Conservation (phyloP, 768 basidiomycete species). For the Boletus huronensis region DNA sequence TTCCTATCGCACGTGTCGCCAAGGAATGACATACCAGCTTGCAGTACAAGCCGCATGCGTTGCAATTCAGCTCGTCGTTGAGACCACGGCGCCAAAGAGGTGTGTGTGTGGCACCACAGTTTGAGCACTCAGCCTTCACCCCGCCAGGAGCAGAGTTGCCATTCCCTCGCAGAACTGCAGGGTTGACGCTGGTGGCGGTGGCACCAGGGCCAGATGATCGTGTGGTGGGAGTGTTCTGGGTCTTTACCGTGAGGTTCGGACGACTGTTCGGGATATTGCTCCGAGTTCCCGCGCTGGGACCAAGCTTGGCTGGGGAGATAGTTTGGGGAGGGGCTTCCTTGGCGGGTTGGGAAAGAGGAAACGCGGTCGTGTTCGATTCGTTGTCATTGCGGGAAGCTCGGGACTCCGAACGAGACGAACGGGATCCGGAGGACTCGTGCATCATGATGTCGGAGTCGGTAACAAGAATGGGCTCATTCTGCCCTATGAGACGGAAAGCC, state of each 20-base stretch:
- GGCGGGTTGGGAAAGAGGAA: constrained; percentile 36
- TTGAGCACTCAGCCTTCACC: constrained; percentile 81
- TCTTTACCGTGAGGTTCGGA: constrained; percentile 61
- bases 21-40: constrained; percentile 56
- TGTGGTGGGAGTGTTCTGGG: constrained; percentile 41
- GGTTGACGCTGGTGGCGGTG: constrained; percentile 57
- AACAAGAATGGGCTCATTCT: constrained; percentile 2
- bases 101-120: constrained; percentile 86
- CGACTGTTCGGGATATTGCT: constrained; percentile 44
- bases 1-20: too few species aligned
- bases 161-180: constrained; percentile 35
- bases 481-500: not conserved
- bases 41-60: constrained; percentile 85
- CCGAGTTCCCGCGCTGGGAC: constrained; percentile 49
- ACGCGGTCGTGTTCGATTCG: constrained; percentile 16
- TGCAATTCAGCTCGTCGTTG: constrained; percentile 87
- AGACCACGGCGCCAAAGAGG: constrained; percentile 84
- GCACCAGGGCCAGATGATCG: constrained; percentile 62
- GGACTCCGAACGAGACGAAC: constrained; percentile 12
- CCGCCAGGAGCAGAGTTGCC: constrained; percentile 47
- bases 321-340: constrained; percentile 48
- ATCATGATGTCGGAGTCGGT: constrained; percentile 26
- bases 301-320: constrained; percentile 56
- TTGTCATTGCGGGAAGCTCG: constrained; percentile 1
- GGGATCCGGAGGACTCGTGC: constrained; percentile 23